Percentiles rank a stretch among this genome's conserved stretches.
Conservation (phyloP, 1,284 basidiomycete species). For the Anthracocystis setariae region DNA sequence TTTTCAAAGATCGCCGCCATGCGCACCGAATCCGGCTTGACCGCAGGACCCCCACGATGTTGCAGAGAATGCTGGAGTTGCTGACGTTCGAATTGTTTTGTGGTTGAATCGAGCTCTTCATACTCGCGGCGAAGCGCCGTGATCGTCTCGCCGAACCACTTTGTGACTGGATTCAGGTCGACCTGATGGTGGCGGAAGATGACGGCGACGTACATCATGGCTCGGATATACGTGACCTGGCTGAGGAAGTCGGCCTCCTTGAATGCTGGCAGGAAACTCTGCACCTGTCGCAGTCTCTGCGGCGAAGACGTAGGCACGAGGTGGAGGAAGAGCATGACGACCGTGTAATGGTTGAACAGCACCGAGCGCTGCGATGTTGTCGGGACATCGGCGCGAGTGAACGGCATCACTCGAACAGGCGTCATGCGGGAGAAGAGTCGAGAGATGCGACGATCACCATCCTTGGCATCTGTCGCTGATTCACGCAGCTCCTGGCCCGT, state of each 20-base stretch:
- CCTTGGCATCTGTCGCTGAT: conserved; percentile 19
- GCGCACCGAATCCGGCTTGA: conserved; percentile 9
- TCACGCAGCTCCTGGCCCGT: conserved; percentile 69
- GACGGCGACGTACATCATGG: conserved; percentile 79
- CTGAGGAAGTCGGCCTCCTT: conserved; percentile 76
- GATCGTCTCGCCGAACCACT: conserved; percentile 78
- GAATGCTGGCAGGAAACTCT: conserved; percentile 76
- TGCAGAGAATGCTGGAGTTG: conserved; percentile 26
- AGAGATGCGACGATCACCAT: conserved; percentile 71
- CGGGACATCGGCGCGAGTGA: conserved; percentile 55
- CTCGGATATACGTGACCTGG: conserved; percentile 79
- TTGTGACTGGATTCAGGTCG: conserved; percentile 73
- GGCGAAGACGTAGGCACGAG: conserved; percentile 75
- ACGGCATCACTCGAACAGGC: conserved; percentile 76
- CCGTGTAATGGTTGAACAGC: conserved; percentile 85
- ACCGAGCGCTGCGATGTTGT: conserved; percentile 78
- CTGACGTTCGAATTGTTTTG: conserved; percentile 25
- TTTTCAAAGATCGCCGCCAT: conserved; percentile 41
- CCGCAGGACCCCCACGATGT: neutral
- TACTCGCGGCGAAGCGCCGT: conserved; percentile 75
- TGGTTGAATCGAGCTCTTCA: conserved; percentile 57
- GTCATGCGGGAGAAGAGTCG: conserved; percentile 82
- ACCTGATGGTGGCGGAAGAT: conserved; percentile 75
- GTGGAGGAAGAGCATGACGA: conserved; percentile 80
- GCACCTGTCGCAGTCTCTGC: conserved; percentile 74